phyloP scores from a whole-genome alignment of 257 asterid genomes.

The Schizonepeta tenuifolia region DNA sequence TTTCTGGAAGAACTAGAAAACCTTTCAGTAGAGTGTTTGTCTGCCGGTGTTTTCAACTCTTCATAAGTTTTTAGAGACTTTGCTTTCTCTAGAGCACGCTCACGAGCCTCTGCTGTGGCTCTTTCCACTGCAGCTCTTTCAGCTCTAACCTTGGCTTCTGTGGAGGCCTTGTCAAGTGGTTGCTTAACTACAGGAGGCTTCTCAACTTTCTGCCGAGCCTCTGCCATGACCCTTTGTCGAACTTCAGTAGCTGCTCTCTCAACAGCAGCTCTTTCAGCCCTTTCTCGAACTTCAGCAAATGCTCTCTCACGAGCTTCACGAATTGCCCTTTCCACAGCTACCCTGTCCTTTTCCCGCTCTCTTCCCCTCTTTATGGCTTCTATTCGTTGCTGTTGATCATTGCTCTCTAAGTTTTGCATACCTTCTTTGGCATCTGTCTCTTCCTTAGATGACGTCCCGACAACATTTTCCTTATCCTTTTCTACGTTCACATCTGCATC shows the following conservation, averaged over 20 bases:
- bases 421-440: slow-evolving; percentile 48
- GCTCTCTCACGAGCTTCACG: slow-evolving; percentile 99
- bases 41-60: slow-evolving; percentile 54
- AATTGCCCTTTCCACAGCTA: slow-evolving; percentile 87
- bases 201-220: slow-evolving; percentile 69
- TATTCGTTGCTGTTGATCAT: slow-evolving; percentile 50
- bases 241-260: slow-evolving; percentile 86
- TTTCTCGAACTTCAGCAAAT: slow-evolving; percentile 88
- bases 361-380: slow-evolving; percentile 76
- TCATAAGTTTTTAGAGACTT: slow-evolving; percentile 61
- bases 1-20: slow-evolving; percentile 52
- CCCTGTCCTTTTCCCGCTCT: slow-evolving; percentile 75
- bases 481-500: slow-evolving; percentile 42
- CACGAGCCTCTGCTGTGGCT: slow-evolving; percentile 96
- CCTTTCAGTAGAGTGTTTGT: slow-evolving; percentile 42
- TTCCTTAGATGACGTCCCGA: slow-evolving; percentile 33
- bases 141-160: slow-evolving; percentile 76
- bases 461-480: slow-evolving; percentile 36
- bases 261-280: slow-evolving; percentile 92
- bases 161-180: slow-evolving; percentile 54
- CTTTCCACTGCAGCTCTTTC: slow-evolving; percentile 99
- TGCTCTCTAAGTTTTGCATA: slow-evolving; percentile 37
- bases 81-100: slow-evolving; percentile 91
- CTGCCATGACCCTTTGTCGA: slow-evolving; percentile 70
- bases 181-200: slow-evolving; percentile 50